Evolutionary conservation across 169 alveolate genomes (phyloP).

Genomic region (Plasmodium inui): DNA sequence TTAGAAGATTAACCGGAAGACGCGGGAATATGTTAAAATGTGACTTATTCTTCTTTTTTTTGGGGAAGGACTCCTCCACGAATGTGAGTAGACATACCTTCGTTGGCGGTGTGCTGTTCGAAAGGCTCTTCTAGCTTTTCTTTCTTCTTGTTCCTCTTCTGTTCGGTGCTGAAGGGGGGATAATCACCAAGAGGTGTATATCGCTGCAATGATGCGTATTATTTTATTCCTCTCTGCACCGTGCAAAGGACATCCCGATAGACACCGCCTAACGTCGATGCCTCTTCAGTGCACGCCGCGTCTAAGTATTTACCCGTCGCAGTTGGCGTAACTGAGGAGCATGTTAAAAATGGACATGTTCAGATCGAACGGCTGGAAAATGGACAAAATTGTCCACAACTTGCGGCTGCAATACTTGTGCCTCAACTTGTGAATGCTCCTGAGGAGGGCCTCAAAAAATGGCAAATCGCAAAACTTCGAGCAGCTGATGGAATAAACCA

Average conservation of each 20-base stretch:
- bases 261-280: not conserved
- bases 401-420: slow-evolving; percentile 30
- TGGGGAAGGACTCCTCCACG: not conserved
- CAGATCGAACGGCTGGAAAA: slow-evolving; percentile 40
- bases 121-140: not conserved
- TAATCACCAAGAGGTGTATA: not conserved
- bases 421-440: slow-evolving; percentile 49
- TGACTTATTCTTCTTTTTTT: not conserved
- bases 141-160: not conserved
- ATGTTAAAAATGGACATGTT: slow-evolving; percentile 45
- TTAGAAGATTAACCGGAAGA: not conserved
- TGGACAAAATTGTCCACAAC: slow-evolving; percentile 36
- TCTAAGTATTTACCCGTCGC: slow-evolving; percentile 1
- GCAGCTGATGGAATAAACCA: slow-evolving; percentile 33
- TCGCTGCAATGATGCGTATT: not conserved
- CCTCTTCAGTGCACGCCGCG: not conserved
- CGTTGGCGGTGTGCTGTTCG: not conserved
- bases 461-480: slow-evolving; percentile 33
- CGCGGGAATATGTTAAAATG: not conserved
- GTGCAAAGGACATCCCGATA: not conserved
- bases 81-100: not conserved
- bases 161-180: not conserved
- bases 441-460: slow-evolving; percentile 46
- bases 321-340: slow-evolving; percentile 22
- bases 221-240: not conserved